These are phyloP conservation scores for Termitomyces sp. DNA, from an alignment of 768 basidiomycete species.

Conservation along the genomic window DNA sequence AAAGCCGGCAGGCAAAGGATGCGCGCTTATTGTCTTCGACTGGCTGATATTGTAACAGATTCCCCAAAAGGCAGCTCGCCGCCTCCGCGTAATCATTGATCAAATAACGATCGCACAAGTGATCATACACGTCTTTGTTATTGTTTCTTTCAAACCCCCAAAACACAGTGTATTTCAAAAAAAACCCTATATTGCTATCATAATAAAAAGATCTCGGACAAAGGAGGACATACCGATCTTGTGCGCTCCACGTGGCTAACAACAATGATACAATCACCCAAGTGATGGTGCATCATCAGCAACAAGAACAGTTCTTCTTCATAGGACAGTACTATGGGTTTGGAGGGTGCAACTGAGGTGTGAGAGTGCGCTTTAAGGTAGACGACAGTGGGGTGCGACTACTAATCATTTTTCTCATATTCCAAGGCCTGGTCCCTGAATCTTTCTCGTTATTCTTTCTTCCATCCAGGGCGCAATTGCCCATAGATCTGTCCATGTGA, in stretches of 20 bases:
- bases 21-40: slow-evolving; percentile 17
- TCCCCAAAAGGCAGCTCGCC: slow-evolving; percentile 11
- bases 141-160: background rate
- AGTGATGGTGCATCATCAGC: background rate
- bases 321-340: background rate
- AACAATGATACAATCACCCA: slow-evolving; percentile 3
- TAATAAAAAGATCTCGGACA: slow-evolving; percentile 12
- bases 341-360: background rate
- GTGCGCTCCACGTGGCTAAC: slow-evolving; percentile 14
- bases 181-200: slow-evolving; percentile 7
- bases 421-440: slow-evolving; percentile 72
- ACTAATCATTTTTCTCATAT: slow-evolving; percentile 23
- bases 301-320: slow-evolving; percentile 1
- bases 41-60: background rate
- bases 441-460: slow-evolving; percentile 54
- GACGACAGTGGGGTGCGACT: background rate
- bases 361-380: background rate
- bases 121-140: slow-evolving; percentile 8
- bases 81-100: slow-evolving; percentile 1
- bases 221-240: slow-evolving; percentile 19
- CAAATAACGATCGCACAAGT: slow-evolving; percentile 6
- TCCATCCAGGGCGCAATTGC: slow-evolving; percentile 80
- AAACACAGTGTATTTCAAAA: slow-evolving; percentile 10
- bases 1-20: slow-evolving; percentile 11
- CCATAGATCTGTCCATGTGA: slow-evolving; percentile 64